These are phyloP conservation scores for Leccinum rimulosum DNA, from an alignment of 768 basidiomycete genomes.

Conservation along the genomic window DNA sequence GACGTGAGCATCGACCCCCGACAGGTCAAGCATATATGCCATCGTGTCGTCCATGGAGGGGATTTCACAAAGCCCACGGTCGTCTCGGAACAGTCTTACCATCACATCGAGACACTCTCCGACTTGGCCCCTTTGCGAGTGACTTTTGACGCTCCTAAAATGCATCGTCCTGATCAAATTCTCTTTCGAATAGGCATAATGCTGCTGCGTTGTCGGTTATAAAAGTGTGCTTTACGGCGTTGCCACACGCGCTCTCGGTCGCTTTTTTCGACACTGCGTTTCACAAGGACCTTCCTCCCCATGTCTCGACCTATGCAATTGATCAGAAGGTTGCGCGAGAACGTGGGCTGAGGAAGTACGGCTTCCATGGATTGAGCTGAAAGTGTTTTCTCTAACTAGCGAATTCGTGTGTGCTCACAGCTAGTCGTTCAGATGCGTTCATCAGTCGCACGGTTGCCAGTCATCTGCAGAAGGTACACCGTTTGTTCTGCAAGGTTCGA, in stretches of 20 bases:
- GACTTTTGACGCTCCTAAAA: neutral
- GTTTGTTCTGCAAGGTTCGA: neutral
- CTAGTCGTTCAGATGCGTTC: constrained; percentile 48
- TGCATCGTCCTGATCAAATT: neutral
- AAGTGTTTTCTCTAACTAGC: constrained; percentile 6
- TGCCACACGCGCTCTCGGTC: constrained; percentile 70
- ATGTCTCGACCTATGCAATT: constrained; percentile 81
- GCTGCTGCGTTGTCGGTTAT: constrained; percentile 61
- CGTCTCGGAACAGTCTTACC: constrained; percentile 64
- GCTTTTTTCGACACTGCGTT: constrained; percentile 90
- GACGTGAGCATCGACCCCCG: constrained; percentile 41
- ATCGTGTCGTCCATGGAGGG: constrained; percentile 88
- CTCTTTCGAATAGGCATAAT: constrained; percentile 47
- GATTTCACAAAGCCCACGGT: constrained; percentile 67
- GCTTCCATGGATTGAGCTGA: constrained; percentile 88
- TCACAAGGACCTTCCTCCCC: constrained; percentile 70
- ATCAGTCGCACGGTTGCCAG: constrained; percentile 63
- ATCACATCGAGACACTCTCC: constrained; percentile 72
- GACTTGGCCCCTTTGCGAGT: constrained; percentile 79
- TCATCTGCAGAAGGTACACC: constrained; percentile 52
- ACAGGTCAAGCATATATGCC: constrained; percentile 57
- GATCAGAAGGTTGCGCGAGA: constrained; percentile 56
- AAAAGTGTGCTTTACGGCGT: constrained; percentile 52
- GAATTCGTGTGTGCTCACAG: neutral
- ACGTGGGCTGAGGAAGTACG: constrained; percentile 81